These are phyloP conservation scores for Solanum pennellii DNA, from an alignment of 257 asterid genomes.

Conservation along the genomic window DNA sequence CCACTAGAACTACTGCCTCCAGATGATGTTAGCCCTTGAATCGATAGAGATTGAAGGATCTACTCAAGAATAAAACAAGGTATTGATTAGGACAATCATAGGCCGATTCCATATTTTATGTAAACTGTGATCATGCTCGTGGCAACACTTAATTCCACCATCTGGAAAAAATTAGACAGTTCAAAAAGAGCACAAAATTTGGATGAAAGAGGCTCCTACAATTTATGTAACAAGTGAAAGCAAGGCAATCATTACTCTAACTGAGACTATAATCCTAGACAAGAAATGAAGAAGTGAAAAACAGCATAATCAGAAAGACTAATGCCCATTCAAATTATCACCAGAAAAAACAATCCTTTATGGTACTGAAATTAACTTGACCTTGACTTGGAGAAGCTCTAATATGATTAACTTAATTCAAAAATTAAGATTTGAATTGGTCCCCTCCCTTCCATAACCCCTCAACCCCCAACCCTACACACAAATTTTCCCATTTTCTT, in stretches of 20 bases:
- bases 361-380: not conserved
- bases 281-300: not conserved
- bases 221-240: not conserved
- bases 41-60: slow-evolving; percentile 79
- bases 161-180: not conserved
- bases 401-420: not conserved
- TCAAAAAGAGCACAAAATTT: not conserved
- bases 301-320: not conserved
- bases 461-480: not conserved
- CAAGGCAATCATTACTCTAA: not conserved
- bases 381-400: not conserved
- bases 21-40: slow-evolving; percentile 82
- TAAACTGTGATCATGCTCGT: not conserved
- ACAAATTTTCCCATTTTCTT: not conserved
- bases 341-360: not conserved
- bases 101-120: not conserved
- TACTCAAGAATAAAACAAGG: slow-evolving; percentile 1
- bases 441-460: not conserved
- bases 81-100: not conserved
- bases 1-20: slow-evolving; percentile 71
- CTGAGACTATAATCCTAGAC: not conserved
- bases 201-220: not conserved
- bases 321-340: not conserved
- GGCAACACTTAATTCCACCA: not conserved
- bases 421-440: not conserved